phyloP scores from a whole-genome alignment of 129 eudicot genomes.

The Saussurea involucrata region DNA sequence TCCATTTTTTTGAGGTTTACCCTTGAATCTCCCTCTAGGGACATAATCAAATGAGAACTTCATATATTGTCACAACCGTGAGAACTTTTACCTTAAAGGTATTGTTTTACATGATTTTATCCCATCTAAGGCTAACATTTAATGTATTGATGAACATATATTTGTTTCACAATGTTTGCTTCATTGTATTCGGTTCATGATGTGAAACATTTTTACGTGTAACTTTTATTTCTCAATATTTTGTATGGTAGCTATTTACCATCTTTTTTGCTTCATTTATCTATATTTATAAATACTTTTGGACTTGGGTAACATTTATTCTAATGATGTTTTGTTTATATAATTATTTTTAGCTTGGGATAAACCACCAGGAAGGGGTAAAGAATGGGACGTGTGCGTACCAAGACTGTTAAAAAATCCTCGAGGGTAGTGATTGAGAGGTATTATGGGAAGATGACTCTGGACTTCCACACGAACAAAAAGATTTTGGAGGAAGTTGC shows the following conservation, averaged over 20 bases:
- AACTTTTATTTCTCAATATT: background rate
- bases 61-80: too few relatives aligned
- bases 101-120: too few relatives aligned
- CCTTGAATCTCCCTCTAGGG: too few relatives aligned
- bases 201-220: too few relatives aligned
- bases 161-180: too few relatives aligned
- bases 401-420: conserved; percentile 62
- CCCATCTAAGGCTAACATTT: too few relatives aligned
- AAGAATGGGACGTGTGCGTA: conserved; percentile 57
- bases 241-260: background rate
- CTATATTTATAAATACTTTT: background rate
- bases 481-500: conserved; percentile 60
- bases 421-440: conserved; percentile 51
- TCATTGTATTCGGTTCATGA: too few relatives aligned
- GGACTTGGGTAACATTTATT: background rate
- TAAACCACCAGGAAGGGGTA: background rate
- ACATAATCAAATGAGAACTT: too few relatives aligned
- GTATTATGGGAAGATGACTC: conserved; percentile 58
- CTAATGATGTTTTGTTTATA: background rate
- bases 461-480: conserved; percentile 67
- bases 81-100: too few relatives aligned
- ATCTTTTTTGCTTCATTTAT: background rate
- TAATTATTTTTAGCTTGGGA: background rate
- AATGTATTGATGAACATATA: too few relatives aligned
- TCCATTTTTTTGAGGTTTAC: too few relatives aligned